Evolutionary conservation across 495 filamentous ascomycete genomes (phyloP).

Genomic region (Xylaria palmicola): DNA sequence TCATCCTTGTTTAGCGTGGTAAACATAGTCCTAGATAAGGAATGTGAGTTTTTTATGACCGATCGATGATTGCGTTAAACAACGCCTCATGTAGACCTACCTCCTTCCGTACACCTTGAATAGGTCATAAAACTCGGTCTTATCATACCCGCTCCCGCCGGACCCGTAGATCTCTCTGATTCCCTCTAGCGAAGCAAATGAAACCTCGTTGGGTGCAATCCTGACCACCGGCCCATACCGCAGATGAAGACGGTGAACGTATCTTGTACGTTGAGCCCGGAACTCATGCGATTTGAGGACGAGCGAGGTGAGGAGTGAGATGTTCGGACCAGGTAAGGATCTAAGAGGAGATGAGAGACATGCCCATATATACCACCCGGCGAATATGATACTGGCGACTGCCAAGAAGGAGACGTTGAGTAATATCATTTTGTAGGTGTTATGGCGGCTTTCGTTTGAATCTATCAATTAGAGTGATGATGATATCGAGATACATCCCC

Average conservation of each 20-base stretch:
- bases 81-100: conserved; percentile 24
- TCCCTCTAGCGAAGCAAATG: conserved; percentile 55
- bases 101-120: conserved; percentile 59
- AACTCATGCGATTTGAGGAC: conserved; percentile 60
- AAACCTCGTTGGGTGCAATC: conserved; percentile 60
- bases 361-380: conserved; percentile 19
- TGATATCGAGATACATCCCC: background rate
- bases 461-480: background rate
- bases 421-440: conserved; percentile 23
- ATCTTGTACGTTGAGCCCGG: conserved; percentile 49
- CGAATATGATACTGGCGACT: conserved; percentile 16
- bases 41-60: conserved; percentile 12
- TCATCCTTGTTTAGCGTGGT: conserved; percentile 56
- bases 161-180: conserved; percentile 67
- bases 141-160: conserved; percentile 65
- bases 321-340: conserved; percentile 53
- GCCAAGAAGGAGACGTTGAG: conserved; percentile 25
- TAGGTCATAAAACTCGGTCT: conserved; percentile 65
- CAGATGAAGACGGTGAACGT: conserved; percentile 56
- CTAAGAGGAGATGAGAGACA: conserved; percentile 41
- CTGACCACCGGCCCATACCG: conserved; percentile 58
- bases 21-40: conserved; percentile 54
- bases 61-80: background rate
- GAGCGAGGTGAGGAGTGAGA: conserved; percentile 52
- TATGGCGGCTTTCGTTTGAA: background rate